These are phyloP conservation scores for Parastagonospora nodorum DNA, from an alignment of 2,329 filamentous ascomycete species.

Conservation along the genomic window DNA sequence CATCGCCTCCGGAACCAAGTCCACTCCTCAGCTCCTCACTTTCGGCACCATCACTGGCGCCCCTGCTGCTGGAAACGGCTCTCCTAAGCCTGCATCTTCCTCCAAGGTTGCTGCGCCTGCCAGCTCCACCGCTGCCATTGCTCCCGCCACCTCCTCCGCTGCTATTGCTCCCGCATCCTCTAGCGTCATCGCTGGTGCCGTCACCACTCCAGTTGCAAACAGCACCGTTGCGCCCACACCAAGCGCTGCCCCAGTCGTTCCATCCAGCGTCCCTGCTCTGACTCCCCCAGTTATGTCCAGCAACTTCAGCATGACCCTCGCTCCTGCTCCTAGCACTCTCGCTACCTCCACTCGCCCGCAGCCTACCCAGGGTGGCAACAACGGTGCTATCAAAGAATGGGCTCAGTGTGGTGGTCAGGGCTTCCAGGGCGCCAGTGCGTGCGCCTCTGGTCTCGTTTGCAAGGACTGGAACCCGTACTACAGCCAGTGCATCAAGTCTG, in stretches of 20 bases:
- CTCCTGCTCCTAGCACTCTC: slow-evolving; percentile 24
- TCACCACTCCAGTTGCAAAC: slow-evolving; percentile 13
- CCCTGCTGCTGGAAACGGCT: slow-evolving; percentile 24
- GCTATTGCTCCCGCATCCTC: slow-evolving; percentile 14
- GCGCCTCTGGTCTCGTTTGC: slow-evolving; percentile 48
- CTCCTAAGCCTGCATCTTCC: slow-evolving; percentile 21
- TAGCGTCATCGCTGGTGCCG: slow-evolving; percentile 11
- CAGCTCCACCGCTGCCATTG: slow-evolving; percentile 7
- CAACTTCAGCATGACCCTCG: background rate
- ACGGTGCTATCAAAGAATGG: slow-evolving; percentile 22
- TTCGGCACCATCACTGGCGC: slow-evolving; percentile 30
- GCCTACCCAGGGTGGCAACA: slow-evolving; percentile 19
- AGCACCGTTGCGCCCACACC: slow-evolving; percentile 1
- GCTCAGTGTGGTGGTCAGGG: slow-evolving; percentile 52
- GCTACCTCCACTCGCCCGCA: slow-evolving; percentile 26
- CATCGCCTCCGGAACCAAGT: slow-evolving; percentile 39
- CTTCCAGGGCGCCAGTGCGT: slow-evolving; percentile 47
- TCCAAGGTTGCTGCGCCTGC: slow-evolving; percentile 13
- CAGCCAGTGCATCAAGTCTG: slow-evolving; percentile 48
- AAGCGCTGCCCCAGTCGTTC: background rate
- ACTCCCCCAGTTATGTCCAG: slow-evolving; percentile 4
- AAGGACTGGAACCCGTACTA: slow-evolving; percentile 52
- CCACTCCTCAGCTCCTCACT: slow-evolving; percentile 27
- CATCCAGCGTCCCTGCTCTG: background rate
- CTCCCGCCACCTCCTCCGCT: slow-evolving; percentile 8